Evolutionary conservation across 169 alveolate species (phyloP).

Genomic region (Plasmodium chabaudi): DNA sequence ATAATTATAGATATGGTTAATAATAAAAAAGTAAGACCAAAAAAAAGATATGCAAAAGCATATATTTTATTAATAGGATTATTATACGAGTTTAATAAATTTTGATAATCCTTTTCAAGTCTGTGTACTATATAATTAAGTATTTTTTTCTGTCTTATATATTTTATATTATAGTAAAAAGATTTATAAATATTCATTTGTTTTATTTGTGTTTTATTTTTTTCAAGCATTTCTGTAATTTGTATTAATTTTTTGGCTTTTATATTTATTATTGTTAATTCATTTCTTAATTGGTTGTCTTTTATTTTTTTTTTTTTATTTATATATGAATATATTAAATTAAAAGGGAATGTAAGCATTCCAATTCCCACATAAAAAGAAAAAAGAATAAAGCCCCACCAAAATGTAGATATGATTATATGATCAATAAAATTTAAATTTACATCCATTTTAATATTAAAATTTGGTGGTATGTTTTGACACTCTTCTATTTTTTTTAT

Average conservation of each 20-base stretch:
- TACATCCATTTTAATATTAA: slow-evolving; percentile 9
- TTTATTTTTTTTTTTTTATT: slow-evolving; percentile 17
- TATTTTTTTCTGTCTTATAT: slow-evolving; percentile 26
- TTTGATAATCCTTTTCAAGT: slow-evolving; percentile 27
- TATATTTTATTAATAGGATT: slow-evolving; percentile 4
- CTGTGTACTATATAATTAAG: slow-evolving; percentile 51
- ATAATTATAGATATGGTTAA: slow-evolving; percentile 7
- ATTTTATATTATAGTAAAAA: slow-evolving; percentile 9
- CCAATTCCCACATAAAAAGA: slow-evolving; percentile 53
- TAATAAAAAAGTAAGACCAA: slow-evolving; percentile 17
- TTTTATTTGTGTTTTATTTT: neutral
- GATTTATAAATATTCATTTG: slow-evolving; percentile 17
- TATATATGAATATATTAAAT: slow-evolving; percentile 7
- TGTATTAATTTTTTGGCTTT: slow-evolving; percentile 32
- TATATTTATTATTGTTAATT: slow-evolving; percentile 21
- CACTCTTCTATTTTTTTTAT: slow-evolving; percentile 25
- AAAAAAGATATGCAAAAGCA: slow-evolving; percentile 5
- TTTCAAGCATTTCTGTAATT: slow-evolving; percentile 33
- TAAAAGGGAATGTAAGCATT: slow-evolving; percentile 30
- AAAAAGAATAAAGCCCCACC: slow-evolving; percentile 23
- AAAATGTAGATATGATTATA: slow-evolving; percentile 17
- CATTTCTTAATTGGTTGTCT: slow-evolving; percentile 15
- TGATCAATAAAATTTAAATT: slow-evolving; percentile 19
- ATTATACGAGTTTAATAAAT: neutral
- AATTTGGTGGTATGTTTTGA: slow-evolving; percentile 5